Percentiles rank a stretch among this genome's conserved stretches.
phyloP scores from a whole-genome alignment of 2,329 filamentous ascomycete genomes.

The Trichoderma semiorbis region DNA sequence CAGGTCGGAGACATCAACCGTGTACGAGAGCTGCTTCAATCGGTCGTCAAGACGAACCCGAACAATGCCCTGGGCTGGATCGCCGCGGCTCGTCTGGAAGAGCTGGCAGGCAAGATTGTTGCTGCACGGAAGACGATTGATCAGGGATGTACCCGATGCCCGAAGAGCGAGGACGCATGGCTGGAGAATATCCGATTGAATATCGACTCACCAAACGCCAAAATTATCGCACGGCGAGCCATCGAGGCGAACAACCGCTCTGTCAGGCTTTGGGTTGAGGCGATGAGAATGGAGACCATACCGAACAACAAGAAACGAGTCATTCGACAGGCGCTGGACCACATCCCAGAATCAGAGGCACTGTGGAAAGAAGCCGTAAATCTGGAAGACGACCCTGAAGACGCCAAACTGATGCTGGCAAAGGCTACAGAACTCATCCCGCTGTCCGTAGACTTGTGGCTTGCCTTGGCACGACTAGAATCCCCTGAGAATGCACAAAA shows the following conservation, averaged over 20 bases:
- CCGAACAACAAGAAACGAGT: constrained; percentile 86
- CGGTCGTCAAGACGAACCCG: constrained; percentile 94
- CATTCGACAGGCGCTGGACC: constrained; percentile 82
- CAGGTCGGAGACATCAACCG: constrained; percentile 94
- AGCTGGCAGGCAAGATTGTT: constrained; percentile 86
- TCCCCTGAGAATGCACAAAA: constrained; percentile 88
- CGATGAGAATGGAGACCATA: constrained; percentile 86
- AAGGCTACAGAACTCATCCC: constrained; percentile 96
- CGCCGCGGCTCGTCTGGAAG: constrained; percentile 86
- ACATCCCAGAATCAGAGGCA: constrained; percentile 89
- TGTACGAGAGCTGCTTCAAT: constrained; percentile 87
- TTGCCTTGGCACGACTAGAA: constrained; percentile 86
- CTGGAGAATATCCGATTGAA: constrained; percentile 93
- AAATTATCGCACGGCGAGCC: constrained; percentile 89
- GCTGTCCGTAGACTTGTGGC: constrained; percentile 89
- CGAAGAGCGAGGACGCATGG: constrained; percentile 94
- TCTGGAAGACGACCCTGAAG: constrained; percentile 82
- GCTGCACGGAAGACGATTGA: constrained; percentile 85
- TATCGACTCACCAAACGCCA: constrained; percentile 80
- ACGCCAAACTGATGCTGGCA: constrained; percentile 83
- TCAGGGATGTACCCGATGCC: constrained; percentile 84
- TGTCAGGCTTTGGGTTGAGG: constrained; percentile 88
- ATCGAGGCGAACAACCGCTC: constrained; percentile 89
- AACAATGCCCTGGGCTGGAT: constrained; percentile 96
- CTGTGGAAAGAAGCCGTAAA: constrained; percentile 99